Percentiles rank a stretch among this genome's conserved stretches.
Conservation (phyloP, 352 stramenopile genomes). For the Blastocystis sp. region DNA sequence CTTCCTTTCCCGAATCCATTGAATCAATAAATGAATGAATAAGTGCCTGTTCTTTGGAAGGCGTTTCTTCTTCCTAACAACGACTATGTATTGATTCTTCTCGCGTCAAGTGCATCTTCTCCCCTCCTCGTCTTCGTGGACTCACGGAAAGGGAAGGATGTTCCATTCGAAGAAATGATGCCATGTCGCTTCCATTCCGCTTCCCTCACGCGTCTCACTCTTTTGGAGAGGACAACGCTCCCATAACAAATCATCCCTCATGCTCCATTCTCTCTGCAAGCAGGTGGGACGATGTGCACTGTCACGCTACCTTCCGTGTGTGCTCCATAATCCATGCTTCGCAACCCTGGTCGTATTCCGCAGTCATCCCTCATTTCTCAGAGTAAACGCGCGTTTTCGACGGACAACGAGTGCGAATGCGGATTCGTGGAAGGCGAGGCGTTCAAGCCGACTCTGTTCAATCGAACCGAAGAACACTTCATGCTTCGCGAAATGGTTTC, state of each 20-base stretch:
- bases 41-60: background rate
- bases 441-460: slow-evolving; percentile 74
- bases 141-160: background rate
- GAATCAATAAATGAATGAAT: slow-evolving; percentile 3
- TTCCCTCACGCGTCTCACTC: background rate
- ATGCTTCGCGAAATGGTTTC: slow-evolving; percentile 86
- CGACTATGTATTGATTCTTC: background rate
- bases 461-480: slow-evolving; percentile 82
- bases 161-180: background rate
- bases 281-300: background rate
- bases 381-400: background rate
- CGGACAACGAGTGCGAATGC: background rate
- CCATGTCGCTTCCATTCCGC: background rate
- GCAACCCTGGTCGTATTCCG: background rate
- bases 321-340: background rate
- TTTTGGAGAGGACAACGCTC: background rate
- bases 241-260: background rate
- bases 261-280: background rate
- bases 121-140: background rate
- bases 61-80: slow-evolving; percentile 1
- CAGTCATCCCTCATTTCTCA: background rate
- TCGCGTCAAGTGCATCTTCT: background rate
- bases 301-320: background rate
- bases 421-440: background rate
- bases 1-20: background rate